Percentiles rank a stretch among this genome's conserved stretches.
Evolutionary conservation across 2,329 filamentous ascomycete genomes (phyloP).

Genomic region (Fusarium pininemorale): DNA sequence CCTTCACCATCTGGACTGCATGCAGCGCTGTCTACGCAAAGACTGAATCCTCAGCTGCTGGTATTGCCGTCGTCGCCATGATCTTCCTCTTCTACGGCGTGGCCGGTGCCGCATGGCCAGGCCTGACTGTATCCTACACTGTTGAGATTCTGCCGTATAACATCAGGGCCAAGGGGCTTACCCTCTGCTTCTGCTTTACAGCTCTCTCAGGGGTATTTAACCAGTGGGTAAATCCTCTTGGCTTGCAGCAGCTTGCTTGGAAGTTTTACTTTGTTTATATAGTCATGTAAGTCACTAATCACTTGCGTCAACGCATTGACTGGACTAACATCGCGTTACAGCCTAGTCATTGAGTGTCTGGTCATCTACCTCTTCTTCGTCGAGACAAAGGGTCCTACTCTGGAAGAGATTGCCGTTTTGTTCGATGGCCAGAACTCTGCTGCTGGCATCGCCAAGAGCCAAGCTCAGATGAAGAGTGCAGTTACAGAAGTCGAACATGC

Average conservation of each 20-base stretch:
- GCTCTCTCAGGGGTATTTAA: slow-evolving; percentile 38
- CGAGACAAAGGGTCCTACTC: slow-evolving; percentile 33
- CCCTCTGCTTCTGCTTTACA: slow-evolving; percentile 39
- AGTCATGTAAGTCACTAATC: slow-evolving; percentile 23
- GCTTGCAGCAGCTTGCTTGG: slow-evolving; percentile 34
- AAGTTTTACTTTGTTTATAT: slow-evolving; percentile 41
- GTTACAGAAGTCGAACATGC: slow-evolving; percentile 32
- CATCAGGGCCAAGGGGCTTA: slow-evolving; percentile 39
- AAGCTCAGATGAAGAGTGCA: slow-evolving; percentile 29
- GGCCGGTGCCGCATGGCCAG: slow-evolving; percentile 37
- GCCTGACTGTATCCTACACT: slow-evolving; percentile 37
- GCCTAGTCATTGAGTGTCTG: slow-evolving; percentile 35
- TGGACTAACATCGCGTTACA: background rate
- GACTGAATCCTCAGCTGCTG: slow-evolving; percentile 23
- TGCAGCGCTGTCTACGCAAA: slow-evolving; percentile 39
- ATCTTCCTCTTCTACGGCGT: slow-evolving; percentile 41
- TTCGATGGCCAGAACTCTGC: slow-evolving; percentile 37
- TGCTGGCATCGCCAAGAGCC: slow-evolving; percentile 30
- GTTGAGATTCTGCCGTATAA: slow-evolving; percentile 39
- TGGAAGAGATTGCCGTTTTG: slow-evolving; percentile 39
- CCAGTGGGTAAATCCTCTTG: slow-evolving; percentile 39
- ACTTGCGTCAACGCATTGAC: fast-evolving
- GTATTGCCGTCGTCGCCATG: slow-evolving; percentile 39
- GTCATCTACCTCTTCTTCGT: slow-evolving; percentile 42
- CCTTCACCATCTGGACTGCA: slow-evolving; percentile 37